phyloP scores from a whole-genome alignment of 1,284 basidiomycete species.

The Ceratobasidium sp. region DNA sequence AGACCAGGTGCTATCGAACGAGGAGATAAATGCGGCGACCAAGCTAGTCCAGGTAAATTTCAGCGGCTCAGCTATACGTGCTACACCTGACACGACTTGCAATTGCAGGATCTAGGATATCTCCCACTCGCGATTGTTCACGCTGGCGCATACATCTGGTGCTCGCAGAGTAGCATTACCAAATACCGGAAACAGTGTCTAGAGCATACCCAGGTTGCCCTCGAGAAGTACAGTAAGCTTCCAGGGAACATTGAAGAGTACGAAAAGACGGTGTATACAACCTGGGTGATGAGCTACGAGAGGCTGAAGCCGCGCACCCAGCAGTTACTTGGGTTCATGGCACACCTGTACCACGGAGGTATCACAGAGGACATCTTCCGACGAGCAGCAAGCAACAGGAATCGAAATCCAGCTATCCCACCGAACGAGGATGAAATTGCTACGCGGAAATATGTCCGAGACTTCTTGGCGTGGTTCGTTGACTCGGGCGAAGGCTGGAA shows the following conservation, averaged over 20 bases:
- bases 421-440: neutral
- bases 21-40: too few relatives aligned
- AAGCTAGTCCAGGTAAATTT: too few relatives aligned
- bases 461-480: neutral
- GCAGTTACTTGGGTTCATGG: neutral
- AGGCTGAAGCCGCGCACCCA: neutral
- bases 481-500: neutral
- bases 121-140: slow-evolving; percentile 9
- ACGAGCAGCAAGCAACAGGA: neutral
- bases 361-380: neutral
- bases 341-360: neutral
- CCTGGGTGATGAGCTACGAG: too few relatives aligned
- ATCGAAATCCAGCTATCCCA: neutral
- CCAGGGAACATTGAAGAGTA: neutral
- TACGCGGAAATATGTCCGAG: neutral
- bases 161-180: neutral
- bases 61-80: too few relatives aligned
- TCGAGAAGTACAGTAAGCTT: neutral
- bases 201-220: neutral
- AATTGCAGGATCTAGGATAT: neutral
- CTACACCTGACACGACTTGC: too few relatives aligned
- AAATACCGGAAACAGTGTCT: neutral
- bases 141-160: slow-evolving; percentile 12
- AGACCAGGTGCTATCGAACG: too few relatives aligned
- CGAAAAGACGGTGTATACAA: too few relatives aligned